These are phyloP conservation scores for Fusarium luffae DNA, from an alignment of 2,329 filamentous ascomycete species.

Conservation along the genomic window DNA sequence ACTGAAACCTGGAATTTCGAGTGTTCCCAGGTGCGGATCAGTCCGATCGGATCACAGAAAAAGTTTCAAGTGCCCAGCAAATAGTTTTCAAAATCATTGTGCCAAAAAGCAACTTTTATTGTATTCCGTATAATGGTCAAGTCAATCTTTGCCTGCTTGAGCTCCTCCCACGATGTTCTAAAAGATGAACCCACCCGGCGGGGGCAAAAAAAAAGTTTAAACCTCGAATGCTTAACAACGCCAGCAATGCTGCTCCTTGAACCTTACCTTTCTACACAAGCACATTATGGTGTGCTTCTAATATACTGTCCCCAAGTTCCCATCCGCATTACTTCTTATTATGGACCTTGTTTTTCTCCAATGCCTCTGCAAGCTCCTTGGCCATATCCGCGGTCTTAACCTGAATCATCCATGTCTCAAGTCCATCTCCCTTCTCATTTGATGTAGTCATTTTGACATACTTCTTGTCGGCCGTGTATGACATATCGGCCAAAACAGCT, in stretches of 20 bases:
- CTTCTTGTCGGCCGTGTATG: constrained; percentile 71
- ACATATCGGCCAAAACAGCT: constrained; percentile 67
- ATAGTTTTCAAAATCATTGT: background rate
- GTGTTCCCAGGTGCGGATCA: background rate
- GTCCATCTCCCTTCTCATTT: constrained; percentile 65
- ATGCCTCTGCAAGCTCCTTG: constrained; percentile 60
- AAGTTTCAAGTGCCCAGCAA: background rate
- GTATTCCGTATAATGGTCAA: constrained; percentile 40
- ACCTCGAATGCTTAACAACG: constrained; percentile 41
- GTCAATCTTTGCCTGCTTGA: constrained; percentile 39
- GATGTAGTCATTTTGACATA: constrained; percentile 69
- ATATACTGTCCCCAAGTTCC: constrained; percentile 33
- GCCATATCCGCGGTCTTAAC: constrained; percentile 73
- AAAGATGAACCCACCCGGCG: constrained; percentile 4
- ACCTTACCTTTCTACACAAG: constrained; percentile 47
- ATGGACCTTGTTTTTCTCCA: constrained; percentile 66
- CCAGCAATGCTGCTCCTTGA: constrained; percentile 38
- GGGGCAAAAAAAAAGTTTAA: constrained; percentile 19
- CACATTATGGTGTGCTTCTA: constrained; percentile 38
- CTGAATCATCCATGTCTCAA: constrained; percentile 78
- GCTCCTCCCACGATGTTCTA: constrained; percentile 15
- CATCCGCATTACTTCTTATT: constrained; percentile 61
- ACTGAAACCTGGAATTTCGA: background rate
- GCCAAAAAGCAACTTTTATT: constrained; percentile 38
- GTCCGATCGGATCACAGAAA: constrained; percentile 9